Percentiles rank a stretch among this genome's conserved stretches.
These are phyloP conservation scores for Vigna mungo DNA, from an alignment of 306 rosid species.

Conservation along the genomic window DNA sequence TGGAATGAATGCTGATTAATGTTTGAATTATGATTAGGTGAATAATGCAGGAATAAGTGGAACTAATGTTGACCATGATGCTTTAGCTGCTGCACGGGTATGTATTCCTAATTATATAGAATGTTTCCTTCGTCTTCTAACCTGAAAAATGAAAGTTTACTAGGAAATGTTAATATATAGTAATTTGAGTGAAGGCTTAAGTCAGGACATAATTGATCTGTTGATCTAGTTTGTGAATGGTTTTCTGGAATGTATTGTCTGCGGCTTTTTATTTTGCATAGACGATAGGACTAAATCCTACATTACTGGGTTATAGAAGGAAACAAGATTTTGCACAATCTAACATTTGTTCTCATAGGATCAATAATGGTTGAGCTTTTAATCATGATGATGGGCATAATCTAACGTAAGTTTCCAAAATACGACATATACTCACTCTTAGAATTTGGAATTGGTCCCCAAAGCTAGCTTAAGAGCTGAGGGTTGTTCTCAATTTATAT, in stretches of 20 bases:
- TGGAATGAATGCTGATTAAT: conserved; percentile 3
- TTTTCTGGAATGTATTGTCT: neutral
- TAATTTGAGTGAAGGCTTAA: neutral
- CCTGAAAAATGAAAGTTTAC: neutral
- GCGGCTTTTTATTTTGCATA: neutral
- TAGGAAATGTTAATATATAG: neutral
- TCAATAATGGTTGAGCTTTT: neutral
- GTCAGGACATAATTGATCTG: neutral
- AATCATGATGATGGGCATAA: neutral
- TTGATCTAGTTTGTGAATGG: neutral
- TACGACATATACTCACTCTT: neutral
- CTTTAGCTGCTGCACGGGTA: conserved; percentile 9
- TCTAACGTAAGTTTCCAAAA: neutral
- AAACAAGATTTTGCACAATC: neutral
- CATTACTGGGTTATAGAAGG: neutral
- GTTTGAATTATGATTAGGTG: conserved; percentile 36
- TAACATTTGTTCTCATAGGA: no score
- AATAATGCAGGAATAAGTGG: conserved; percentile 49
- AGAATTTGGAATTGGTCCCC: neutral
- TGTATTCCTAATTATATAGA: neutral
- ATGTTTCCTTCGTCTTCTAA: neutral
- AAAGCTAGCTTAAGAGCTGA: neutral
- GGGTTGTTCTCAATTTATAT: neutral
- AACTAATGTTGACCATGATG: conserved; percentile 18
- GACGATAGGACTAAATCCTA: neutral